phyloP scores from a whole-genome alignment of 139 green algal species.

The Chlorella sp. region DNA sequence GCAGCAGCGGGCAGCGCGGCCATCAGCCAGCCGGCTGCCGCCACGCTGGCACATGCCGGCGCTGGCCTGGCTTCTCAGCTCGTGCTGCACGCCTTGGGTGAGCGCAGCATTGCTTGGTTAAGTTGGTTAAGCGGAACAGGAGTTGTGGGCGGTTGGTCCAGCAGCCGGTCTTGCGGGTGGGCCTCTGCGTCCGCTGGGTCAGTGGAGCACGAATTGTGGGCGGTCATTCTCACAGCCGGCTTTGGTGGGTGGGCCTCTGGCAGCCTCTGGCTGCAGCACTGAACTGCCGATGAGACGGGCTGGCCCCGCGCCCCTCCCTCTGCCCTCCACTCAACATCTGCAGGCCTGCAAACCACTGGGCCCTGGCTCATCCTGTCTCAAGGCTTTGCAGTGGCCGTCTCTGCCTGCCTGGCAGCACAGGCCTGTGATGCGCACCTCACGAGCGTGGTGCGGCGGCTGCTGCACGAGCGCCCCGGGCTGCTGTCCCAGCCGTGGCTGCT shows the following conservation, averaged over 20 bases:
- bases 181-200: too few relatives aligned
- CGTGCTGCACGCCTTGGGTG: not conserved
- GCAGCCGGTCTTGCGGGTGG: not conserved
- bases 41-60: not conserved
- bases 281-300: not conserved
- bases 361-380: conserved; percentile 1
- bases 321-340: too few relatives aligned
- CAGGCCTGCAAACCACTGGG: conserved; percentile 8
- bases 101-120: not conserved
- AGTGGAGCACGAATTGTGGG: too few relatives aligned
- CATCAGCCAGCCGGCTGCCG: not conserved
- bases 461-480: not conserved
- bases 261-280: too few relatives aligned
- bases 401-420: not conserved
- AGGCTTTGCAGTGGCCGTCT: not conserved
- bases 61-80: not conserved
- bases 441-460: not conserved
- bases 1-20: not conserved
- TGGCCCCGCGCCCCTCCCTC: not conserved
- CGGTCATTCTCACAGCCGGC: too few relatives aligned
- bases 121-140: not conserved
- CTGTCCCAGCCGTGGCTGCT: not conserved
- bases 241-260: too few relatives aligned
- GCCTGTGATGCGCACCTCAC: not conserved
- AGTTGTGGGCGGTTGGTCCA: not conserved